phyloP scores from a whole-genome alignment of 2,329 filamentous ascomycete genomes.

The Colletotrichum sp. region DNA sequence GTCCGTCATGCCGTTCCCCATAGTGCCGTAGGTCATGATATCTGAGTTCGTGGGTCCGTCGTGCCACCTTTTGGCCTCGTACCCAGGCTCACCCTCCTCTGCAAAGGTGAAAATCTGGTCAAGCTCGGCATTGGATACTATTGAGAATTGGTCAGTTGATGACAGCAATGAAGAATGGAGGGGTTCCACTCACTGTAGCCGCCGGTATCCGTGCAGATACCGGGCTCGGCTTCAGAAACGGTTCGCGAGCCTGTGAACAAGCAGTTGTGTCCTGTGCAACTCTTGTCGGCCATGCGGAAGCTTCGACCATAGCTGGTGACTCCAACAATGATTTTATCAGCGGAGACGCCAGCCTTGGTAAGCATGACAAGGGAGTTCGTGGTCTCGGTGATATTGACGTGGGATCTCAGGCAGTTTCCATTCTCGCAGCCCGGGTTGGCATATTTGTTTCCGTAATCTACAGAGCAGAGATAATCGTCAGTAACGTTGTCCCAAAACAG shows the following conservation, averaged over 20 bases:
- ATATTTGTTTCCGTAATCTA: not conserved
- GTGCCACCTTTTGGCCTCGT: slow-evolving; percentile 9
- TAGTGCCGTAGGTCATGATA: slow-evolving; percentile 26
- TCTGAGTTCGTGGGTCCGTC: slow-evolving; percentile 18
- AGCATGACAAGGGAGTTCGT: slow-evolving; percentile 3
- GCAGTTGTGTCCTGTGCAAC: slow-evolving; percentile 26
- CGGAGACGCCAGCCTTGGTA: not conserved
- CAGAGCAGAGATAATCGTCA: not conserved
- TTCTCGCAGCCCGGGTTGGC: slow-evolving; percentile 24
- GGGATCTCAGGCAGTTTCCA: slow-evolving; percentile 38
- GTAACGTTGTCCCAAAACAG: not conserved
- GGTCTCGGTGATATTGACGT: slow-evolving; percentile 39
- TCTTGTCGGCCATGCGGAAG: slow-evolving; percentile 29
- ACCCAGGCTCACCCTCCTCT: not conserved
- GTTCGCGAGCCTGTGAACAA: slow-evolving; percentile 25
- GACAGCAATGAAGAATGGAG: not conserved
- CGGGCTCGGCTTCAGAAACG: slow-evolving; percentile 25
- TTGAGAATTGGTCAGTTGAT: not conserved
- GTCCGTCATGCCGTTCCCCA: not conserved
- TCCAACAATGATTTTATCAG: slow-evolving; percentile 27
- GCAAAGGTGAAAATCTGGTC: slow-evolving; percentile 19
- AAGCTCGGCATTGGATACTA: slow-evolving; percentile 30
- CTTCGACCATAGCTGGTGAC: slow-evolving; percentile 32
- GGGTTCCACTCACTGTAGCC: slow-evolving; percentile 30
- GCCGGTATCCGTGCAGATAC: slow-evolving; percentile 29